phyloP scores from a whole-genome alignment of 768 basidiomycete genomes.

The Auricularia sp. region DNA sequence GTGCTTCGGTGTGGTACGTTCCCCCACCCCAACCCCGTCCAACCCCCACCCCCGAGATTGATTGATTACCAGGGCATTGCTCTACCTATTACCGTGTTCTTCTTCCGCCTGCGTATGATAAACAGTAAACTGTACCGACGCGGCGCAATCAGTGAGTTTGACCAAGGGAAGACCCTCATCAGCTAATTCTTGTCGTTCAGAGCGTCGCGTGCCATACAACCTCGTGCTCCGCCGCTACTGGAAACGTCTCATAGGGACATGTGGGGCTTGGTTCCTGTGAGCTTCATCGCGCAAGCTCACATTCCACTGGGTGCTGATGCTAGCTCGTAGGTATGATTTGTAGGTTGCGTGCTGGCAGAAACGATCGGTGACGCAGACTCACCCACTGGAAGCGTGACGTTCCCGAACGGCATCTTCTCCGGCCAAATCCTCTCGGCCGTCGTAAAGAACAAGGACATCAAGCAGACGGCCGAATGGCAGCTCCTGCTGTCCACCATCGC shows the following conservation, averaged over 20 bases:
- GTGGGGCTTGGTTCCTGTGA: conserved; percentile 50
- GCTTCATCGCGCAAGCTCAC: background rate
- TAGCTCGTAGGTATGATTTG: background rate
- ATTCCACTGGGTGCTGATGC: too few species aligned
- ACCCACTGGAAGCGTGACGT: conserved; percentile 31
- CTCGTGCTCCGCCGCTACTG: conserved; percentile 56
- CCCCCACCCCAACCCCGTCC: background rate
- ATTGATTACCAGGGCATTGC: conserved; percentile 30
- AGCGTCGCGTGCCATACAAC: conserved; percentile 49
- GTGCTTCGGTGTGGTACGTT: conserved; percentile 39
- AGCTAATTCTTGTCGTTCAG: background rate
- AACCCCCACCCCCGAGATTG: background rate
- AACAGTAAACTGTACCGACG: conserved; percentile 53
- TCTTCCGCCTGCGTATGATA: conserved; percentile 65
- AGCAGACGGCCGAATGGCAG: conserved; percentile 57
- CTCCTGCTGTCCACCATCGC: conserved; percentile 53
- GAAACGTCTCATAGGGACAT: conserved; percentile 58
- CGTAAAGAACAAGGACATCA: conserved; percentile 44
- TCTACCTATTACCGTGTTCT: conserved; percentile 56
- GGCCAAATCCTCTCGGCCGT: conserved; percentile 57
- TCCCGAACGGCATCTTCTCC: conserved; percentile 63
- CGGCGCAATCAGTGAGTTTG: conserved; percentile 48
- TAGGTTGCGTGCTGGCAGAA: background rate
- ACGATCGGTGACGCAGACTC: background rate
- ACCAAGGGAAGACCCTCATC: conserved; percentile 2